Conservation (phyloP, 441 rosid genomes). For the Gossypium gossypioides region DNA sequence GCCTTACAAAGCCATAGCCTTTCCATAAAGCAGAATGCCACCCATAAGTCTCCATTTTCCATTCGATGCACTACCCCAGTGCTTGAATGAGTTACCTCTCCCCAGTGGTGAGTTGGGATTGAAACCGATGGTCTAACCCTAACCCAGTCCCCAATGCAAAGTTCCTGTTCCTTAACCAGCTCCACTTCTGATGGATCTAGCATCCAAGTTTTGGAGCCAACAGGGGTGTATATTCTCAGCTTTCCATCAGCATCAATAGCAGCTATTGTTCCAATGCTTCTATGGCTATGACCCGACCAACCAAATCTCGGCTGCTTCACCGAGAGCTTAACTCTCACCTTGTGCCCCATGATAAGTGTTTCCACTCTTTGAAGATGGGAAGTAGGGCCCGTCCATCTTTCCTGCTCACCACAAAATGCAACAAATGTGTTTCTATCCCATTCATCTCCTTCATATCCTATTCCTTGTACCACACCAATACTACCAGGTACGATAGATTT, state of each 20-base stretch:
- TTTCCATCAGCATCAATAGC: conserved; percentile 94
- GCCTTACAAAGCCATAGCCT: conserved; percentile 93
- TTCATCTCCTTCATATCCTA: conserved; percentile 69
- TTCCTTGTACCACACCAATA: conserved; percentile 80
- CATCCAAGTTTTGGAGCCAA: conserved; percentile 88
- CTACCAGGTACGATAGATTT: conserved; percentile 74
- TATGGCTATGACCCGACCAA: conserved; percentile 87
- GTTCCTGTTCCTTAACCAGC: conserved; percentile 69
- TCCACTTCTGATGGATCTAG: conserved; percentile 92
- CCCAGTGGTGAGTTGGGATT: conserved; percentile 86
- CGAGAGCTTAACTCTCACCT: conserved; percentile 57
- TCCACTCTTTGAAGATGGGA: conserved; percentile 58
- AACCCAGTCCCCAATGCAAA: conserved; percentile 85
- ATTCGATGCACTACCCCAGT: conserved; percentile 81
- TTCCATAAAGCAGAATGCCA: conserved; percentile 79
- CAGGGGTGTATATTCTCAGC: conserved; percentile 84
- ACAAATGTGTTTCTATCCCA: conserved; percentile 79
- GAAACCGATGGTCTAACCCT: conserved; percentile 54
- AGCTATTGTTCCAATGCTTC: conserved; percentile 66
- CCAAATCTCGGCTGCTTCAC: conserved; percentile 94
- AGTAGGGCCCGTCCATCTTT: conserved; percentile 75
- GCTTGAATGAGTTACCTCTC: conserved; percentile 86
- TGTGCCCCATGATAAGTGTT: conserved; percentile 65
- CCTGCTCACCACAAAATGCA: conserved; percentile 90
- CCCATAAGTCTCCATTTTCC: conserved; percentile 72